Evolutionary conservation across 2,329 filamentous ascomycete genomes (phyloP).

Genomic region (Annulohypoxylon truncatum): DNA sequence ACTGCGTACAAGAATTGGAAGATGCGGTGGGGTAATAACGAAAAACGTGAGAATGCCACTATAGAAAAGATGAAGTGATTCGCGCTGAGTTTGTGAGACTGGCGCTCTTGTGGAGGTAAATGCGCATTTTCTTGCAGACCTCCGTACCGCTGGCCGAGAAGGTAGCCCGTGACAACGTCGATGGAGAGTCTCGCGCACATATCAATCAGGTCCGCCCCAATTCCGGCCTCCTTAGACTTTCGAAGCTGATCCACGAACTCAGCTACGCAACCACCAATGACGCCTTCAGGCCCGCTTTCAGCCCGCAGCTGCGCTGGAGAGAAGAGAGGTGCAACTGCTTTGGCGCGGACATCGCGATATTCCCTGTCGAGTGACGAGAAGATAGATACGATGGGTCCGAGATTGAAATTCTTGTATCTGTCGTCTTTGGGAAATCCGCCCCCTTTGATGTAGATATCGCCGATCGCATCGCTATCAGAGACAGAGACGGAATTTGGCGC

Average conservation of each 20-base stretch:
- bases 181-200: slow-evolving; percentile 9
- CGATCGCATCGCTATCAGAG: slow-evolving; percentile 1
- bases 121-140: slow-evolving; percentile 2
- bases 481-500: slow-evolving; percentile 6
- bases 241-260: slow-evolving; percentile 6
- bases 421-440: slow-evolving; percentile 8
- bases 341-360: slow-evolving; percentile 1
- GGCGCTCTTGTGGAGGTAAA: not conserved
- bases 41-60: slow-evolving; percentile 15
- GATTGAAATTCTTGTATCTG: slow-evolving; percentile 4
- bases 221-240: not conserved
- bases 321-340: slow-evolving; percentile 4
- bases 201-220: slow-evolving; percentile 1
- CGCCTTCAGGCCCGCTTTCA: not conserved
- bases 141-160: not conserved
- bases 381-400: not conserved
- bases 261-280: slow-evolving; percentile 3
- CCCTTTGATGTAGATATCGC: not conserved
- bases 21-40: slow-evolving; percentile 4
- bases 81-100: slow-evolving; percentile 1
- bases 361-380: slow-evolving; percentile 6
- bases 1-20: not conserved
- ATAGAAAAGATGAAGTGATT: slow-evolving; percentile 11
- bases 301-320: slow-evolving; percentile 5
- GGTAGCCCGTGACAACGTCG: slow-evolving; percentile 7